Evolutionary conservation across 2,329 filamentous ascomycete genomes (phyloP), one percentile per base, ranked within the genome.

Genomic region (Penicillium griseofulvum): DNA sequence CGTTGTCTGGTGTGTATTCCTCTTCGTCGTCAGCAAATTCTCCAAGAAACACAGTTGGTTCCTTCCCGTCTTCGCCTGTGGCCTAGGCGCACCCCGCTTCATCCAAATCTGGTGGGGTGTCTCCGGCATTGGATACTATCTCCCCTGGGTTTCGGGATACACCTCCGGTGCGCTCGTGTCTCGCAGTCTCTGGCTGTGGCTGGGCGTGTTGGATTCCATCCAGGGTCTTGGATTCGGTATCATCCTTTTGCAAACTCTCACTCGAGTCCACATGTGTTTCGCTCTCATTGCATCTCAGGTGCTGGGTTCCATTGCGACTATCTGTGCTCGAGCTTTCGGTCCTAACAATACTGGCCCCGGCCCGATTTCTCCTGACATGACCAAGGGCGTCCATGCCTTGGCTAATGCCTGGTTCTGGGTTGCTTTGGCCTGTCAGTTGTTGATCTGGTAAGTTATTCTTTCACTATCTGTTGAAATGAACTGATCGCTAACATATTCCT

Each of bases 191-290:
- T 88, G 86, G 85, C 76, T 88, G 9, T 88, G 85, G 85, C 79
- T 88, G 1, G 85, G 85, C 44, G 79, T 87, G 2, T 73, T 88
- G 12, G 86, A 88, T 62, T 79, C 83, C 5, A 74, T 88, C 10
- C 86, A 88, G 66, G 84, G 84, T 47, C 82, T 87, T 4, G 85
- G 86, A 4, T 81, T 88, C 52, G 85, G 85, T 57, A 87, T 87
- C 83, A 83, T 88, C 50, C 76, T 88, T 11, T 71, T 88, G 37
- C 83, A 86, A 65, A 87, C 85, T 0, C 70, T 87, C 59, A 87
- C 85, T 0, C 76, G 86, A 24, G 78, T 86, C 62, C 86, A 88
- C 65, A 84, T 87, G 58, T 78, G 81, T 48, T 85, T 84, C 59
- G 82, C 84, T 0, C 74, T 88, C 24, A 78, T 86, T 41, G 71